Conservation (phyloP, 2,329 filamentous ascomycete species). For the Mariannaea sp. region DNA sequence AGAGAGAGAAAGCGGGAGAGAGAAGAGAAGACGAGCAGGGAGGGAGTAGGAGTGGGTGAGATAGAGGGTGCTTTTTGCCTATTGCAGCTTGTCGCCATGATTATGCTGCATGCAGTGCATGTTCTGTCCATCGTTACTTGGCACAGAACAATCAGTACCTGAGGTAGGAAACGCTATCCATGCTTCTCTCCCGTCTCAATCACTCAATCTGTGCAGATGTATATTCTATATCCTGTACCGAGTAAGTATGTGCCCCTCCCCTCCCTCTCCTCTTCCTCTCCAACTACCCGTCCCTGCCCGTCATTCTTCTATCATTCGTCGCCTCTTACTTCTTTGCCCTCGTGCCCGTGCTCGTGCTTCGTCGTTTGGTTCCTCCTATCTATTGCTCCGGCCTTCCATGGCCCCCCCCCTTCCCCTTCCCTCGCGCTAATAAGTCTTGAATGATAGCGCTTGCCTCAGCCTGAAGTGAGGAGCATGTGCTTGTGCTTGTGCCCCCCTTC, state of each 20-base stretch:
- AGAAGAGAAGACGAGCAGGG: no score
- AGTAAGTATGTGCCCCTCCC: no score
- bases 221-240: no score
- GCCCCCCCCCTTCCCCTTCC: not conserved
- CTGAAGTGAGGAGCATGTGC: slow-evolving; percentile 12
- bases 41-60: not conserved
- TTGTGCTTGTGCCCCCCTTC: slow-evolving; percentile 18
- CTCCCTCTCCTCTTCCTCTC: no score
- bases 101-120: no score
- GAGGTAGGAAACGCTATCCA: no score
- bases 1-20: no score
- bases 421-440: not conserved
- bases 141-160: no score
- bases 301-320: not conserved
- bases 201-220: no score
- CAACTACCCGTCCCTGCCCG: not conserved
- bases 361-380: slow-evolving; percentile 1
- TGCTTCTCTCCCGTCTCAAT: no score
- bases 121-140: not conserved
- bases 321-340: not conserved
- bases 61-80: slow-evolving; percentile 19
- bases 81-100: no score
- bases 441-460: not conserved
- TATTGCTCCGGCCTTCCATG: no score
- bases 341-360: slow-evolving; percentile 13